phyloP scores from a whole-genome alignment of 1,139 yeast species.

The Spathaspora jeffriesii region DNA sequence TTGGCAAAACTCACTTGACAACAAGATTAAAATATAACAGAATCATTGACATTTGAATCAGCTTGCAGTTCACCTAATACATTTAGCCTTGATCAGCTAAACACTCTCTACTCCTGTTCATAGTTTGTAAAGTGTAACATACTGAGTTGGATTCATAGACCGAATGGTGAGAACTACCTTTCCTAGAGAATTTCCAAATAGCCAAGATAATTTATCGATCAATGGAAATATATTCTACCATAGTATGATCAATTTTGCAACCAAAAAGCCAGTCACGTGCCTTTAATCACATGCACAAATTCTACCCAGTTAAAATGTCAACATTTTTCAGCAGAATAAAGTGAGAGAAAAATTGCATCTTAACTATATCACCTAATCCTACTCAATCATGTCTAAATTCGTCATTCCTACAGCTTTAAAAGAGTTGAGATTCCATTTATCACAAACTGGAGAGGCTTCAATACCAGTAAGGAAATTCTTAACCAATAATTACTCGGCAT shows the following conservation, averaged over 20 bases:
- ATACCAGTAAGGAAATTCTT: conserved; percentile 65
- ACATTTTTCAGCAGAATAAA: conserved; percentile 2
- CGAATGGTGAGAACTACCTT: too few relatives aligned
- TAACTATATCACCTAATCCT: neutral
- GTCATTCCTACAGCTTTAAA: conserved; percentile 65
- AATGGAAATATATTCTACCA: too few relatives aligned
- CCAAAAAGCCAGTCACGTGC: neutral
- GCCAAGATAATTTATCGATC: too few relatives aligned
- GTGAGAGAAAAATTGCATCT: neutral
- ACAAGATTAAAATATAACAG: too few relatives aligned
- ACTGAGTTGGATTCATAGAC: too few relatives aligned
- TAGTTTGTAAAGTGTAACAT: too few relatives aligned
- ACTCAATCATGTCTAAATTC: conserved; percentile 52
- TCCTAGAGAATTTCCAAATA: too few relatives aligned
- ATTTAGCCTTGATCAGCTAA: too few relatives aligned
- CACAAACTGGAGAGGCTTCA: conserved; percentile 75
- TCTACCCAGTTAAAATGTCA: conserved; percentile 1
- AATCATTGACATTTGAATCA: too few relatives aligned
- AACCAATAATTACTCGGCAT: conserved; percentile 56
- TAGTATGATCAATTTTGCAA: neutral
- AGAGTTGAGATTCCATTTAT: conserved; percentile 78
- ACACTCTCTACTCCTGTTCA: too few relatives aligned
- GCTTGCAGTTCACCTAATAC: too few relatives aligned
- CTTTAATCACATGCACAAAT: neutral
- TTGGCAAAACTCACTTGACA: too few relatives aligned